Percentiles rank a stretch among this genome's conserved stretches.
These are phyloP conservation scores for Pulveroboletus sp. DNA, from an alignment of 768 basidiomycete genomes.

Conservation along the genomic window DNA sequence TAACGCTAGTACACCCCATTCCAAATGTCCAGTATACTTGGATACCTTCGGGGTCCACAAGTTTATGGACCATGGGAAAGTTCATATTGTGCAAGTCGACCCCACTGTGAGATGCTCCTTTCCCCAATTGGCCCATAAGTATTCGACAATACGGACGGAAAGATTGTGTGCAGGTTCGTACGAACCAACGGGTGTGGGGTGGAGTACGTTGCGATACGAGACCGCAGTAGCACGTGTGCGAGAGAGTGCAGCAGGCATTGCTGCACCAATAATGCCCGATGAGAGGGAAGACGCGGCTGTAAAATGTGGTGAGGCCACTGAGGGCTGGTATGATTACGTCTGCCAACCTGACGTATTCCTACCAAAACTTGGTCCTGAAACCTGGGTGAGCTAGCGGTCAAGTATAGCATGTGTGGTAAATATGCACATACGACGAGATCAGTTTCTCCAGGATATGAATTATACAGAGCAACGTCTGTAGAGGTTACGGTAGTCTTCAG, in stretches of 20 bases:
- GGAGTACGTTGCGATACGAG: constrained; percentile 77
- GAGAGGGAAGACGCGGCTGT: constrained; percentile 83
- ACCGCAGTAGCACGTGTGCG: constrained; percentile 75
- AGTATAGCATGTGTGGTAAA: neutral
- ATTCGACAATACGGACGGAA: constrained; percentile 57
- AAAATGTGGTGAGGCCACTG: constrained; percentile 1
- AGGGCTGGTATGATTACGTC: neutral
- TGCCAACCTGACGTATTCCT: constrained; percentile 73
- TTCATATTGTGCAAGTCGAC: constrained; percentile 86
- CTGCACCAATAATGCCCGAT: constrained; percentile 90
- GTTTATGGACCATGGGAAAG: constrained; percentile 71
- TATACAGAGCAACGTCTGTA: constrained; percentile 85
- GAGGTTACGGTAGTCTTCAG: constrained; percentile 85
- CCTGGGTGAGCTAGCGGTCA: constrained; percentile 34
- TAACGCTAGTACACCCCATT: constrained; percentile 68
- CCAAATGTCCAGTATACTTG: constrained; percentile 73
- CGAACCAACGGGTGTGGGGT: constrained; percentile 56
- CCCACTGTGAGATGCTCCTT: constrained; percentile 51
- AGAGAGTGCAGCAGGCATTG: constrained; percentile 74
- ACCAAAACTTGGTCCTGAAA: constrained; percentile 84
- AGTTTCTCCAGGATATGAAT: constrained; percentile 77
- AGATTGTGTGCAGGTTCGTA: constrained; percentile 72
- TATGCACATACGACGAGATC: constrained; percentile 72
- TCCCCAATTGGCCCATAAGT: constrained; percentile 87
- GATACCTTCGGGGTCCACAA: constrained; percentile 55